Percentiles rank a stretch among this genome's conserved stretches.
phyloP scores from a whole-genome alignment of 805 yeast species.

The Metschnikowia reukaufii region DNA sequence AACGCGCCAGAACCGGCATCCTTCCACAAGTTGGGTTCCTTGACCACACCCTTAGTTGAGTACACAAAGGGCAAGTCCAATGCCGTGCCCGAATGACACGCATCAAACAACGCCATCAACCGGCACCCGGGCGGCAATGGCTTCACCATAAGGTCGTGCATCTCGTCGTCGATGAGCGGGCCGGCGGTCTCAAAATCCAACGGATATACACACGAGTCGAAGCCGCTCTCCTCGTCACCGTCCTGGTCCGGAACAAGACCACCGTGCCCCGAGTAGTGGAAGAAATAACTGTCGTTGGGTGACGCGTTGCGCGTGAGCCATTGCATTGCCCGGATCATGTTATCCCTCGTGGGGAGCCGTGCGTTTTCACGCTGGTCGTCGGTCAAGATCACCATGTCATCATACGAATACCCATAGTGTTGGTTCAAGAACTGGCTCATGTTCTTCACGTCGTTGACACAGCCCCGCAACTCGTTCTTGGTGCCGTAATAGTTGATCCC shows the following conservation, averaged over 20 bases:
- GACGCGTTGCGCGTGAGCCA: slow-evolving; percentile 76
- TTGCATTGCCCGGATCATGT: slow-evolving; percentile 74
- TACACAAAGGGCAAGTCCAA: slow-evolving; percentile 78
- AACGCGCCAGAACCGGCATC: slow-evolving; percentile 71
- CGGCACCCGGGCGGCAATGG: slow-evolving; percentile 73
- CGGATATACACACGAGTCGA: slow-evolving; percentile 72
- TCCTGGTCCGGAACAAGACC: slow-evolving; percentile 67
- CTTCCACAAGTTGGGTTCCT: slow-evolving; percentile 76
- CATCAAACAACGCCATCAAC: slow-evolving; percentile 77
- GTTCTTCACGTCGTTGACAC: slow-evolving; percentile 73
- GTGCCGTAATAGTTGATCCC: slow-evolving; percentile 80
- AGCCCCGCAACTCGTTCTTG: slow-evolving; percentile 62
- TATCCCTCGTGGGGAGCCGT: slow-evolving; percentile 61
- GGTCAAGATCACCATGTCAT: slow-evolving; percentile 59
- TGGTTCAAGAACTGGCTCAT: slow-evolving; percentile 43
- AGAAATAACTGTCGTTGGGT: slow-evolving; percentile 75
- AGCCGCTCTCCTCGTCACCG: slow-evolving; percentile 76
- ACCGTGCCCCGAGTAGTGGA: slow-evolving; percentile 89
- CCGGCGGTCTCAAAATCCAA: slow-evolving; percentile 69
- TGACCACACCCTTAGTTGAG: slow-evolving; percentile 79
- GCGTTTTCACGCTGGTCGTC: slow-evolving; percentile 50
- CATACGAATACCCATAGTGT: slow-evolving; percentile 46
- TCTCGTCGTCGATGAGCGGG: slow-evolving; percentile 67
- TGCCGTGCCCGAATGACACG: slow-evolving; percentile 85
- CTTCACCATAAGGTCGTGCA: slow-evolving; percentile 70